phyloP scores from a whole-genome alignment of 139 green algal genomes.

The Chlamydomonas schloesseri region DNA sequence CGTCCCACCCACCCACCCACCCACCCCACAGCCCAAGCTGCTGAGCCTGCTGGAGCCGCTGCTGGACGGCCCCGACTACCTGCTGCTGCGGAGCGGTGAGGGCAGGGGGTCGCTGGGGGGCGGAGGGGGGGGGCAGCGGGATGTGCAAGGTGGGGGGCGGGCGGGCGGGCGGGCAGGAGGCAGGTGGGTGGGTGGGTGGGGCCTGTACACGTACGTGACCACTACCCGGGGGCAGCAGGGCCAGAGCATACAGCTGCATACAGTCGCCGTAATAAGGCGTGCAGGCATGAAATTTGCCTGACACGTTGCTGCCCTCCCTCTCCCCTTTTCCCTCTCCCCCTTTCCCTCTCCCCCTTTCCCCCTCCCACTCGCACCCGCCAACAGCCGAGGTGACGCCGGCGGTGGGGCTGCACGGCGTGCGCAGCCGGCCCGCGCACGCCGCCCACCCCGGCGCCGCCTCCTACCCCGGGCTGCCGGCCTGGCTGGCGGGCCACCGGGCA shows the following conservation, averaged over 20 bases:
- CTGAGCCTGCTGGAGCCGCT: slow-evolving; percentile 67
- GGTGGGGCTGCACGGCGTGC: slow-evolving; percentile 17
- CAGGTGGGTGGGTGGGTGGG: too few species aligned
- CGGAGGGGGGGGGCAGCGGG: not conserved
- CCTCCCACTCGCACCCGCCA: too few species aligned
- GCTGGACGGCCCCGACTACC: slow-evolving; percentile 68
- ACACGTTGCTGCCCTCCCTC: too few species aligned
- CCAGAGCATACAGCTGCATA: too few species aligned
- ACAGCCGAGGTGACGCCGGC: slow-evolving; percentile 35
- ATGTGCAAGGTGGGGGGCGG: not conserved
- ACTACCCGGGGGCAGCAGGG: too few species aligned
- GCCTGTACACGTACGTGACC: too few species aligned
- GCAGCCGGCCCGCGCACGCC: slow-evolving; percentile 19
- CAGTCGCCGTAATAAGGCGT: too few species aligned
- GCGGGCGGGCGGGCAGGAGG: too few species aligned
- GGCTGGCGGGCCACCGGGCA: slow-evolving; percentile 2
- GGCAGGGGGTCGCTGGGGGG: not conserved
- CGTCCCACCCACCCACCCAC: too few species aligned
- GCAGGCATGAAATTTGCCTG: too few species aligned
- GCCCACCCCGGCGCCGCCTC: slow-evolving; percentile 20
- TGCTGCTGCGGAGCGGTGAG: slow-evolving; percentile 27
- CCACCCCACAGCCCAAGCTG: slow-evolving; percentile 36
- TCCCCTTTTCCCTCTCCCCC: not conserved
- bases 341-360: not conserved
- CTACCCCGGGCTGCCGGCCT: slow-evolving; percentile 42